Evolutionary conservation across 2,329 filamentous ascomycete species (phyloP).

Genomic region (Exophiala spinifera): DNA sequence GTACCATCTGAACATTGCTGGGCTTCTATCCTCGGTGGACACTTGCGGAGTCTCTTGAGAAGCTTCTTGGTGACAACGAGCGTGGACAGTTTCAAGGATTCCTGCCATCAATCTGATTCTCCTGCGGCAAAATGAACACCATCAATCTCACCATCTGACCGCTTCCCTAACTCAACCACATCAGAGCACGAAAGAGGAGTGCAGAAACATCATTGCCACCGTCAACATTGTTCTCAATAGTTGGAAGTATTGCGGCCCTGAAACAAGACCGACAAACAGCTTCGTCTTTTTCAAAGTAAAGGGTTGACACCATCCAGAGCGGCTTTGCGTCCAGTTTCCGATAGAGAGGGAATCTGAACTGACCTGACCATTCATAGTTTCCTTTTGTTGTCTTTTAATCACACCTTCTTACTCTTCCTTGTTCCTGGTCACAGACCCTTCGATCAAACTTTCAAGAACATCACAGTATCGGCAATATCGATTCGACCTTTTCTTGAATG

Average conservation of each 20-base stretch:
- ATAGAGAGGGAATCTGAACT: slow-evolving; percentile 2
- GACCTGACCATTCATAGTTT: not conserved
- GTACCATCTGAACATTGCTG: not conserved
- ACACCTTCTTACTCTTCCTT: not conserved
- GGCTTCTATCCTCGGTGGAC: not conserved
- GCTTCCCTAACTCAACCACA: no score
- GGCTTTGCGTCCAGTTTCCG: slow-evolving; percentile 7
- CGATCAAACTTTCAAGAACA: not conserved
- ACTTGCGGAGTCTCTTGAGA: not conserved
- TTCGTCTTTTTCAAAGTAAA: not conserved
- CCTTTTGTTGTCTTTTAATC: not conserved
- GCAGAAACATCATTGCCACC: not conserved
- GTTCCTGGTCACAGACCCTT: not conserved
- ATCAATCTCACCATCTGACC: no score
- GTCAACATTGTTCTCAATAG: not conserved
- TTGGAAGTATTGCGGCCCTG: no score
- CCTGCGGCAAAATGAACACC: no score
- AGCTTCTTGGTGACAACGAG: not conserved
- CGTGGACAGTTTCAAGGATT: no score
- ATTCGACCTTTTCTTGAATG: no score
- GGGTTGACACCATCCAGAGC: slow-evolving; percentile 4
- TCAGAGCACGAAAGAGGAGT: no score
- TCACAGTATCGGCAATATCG: not conserved
- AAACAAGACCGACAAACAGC: not conserved
- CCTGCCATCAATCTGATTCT: no score